These are phyloP conservation scores for Suhomyces bribrorum DNA, from an alignment of 1,139 yeast species.

Conservation along the genomic window DNA sequence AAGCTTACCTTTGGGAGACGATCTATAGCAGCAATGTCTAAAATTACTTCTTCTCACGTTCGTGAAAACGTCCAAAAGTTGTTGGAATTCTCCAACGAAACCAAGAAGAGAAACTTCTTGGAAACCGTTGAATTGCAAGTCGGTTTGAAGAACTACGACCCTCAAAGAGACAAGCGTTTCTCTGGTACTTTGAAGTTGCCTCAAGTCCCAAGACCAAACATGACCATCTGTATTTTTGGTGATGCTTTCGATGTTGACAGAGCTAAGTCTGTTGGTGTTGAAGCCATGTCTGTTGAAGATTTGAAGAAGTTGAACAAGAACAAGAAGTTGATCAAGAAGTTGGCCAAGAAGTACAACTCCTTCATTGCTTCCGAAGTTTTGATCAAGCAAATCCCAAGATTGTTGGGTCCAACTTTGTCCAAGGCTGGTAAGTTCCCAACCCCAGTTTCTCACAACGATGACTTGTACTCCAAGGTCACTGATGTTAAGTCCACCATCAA, in stretches of 20 bases:
- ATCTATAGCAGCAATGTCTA: constrained; percentile 68
- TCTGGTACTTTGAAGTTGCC: constrained; percentile 99
- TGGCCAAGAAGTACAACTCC: constrained; percentile 99
- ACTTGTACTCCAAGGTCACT: constrained; percentile 90
- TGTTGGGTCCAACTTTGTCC: constrained; percentile 99
- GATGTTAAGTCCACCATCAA: constrained; percentile 99
- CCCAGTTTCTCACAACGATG: constrained; percentile 99
- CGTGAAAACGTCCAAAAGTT: constrained; percentile 96
- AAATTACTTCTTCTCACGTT: constrained; percentile 88
- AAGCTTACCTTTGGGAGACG: constrained; percentile 70
- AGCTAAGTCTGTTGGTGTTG: constrained; percentile 99
- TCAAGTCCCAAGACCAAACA: constrained; percentile 99
- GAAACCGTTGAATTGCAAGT: constrained; percentile 99
- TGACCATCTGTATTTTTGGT: constrained; percentile 99
- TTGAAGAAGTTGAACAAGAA: constrained; percentile 99
- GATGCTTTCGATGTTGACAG: constrained; percentile 99
- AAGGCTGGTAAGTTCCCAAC: constrained; percentile 99
- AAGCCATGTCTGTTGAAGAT: constrained; percentile 99
- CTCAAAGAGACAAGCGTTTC: constrained; percentile 99
- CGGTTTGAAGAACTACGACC: constrained; percentile 99
- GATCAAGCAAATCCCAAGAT: constrained; percentile 99
- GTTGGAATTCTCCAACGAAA: constrained; percentile 85
- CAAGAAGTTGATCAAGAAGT: constrained; percentile 99
- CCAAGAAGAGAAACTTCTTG: constrained; percentile 99
- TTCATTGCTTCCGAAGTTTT: constrained; percentile 99